Base-by-base conservation (phyloP, 805 yeast genomes). In the Candida michaelii region DNA sequence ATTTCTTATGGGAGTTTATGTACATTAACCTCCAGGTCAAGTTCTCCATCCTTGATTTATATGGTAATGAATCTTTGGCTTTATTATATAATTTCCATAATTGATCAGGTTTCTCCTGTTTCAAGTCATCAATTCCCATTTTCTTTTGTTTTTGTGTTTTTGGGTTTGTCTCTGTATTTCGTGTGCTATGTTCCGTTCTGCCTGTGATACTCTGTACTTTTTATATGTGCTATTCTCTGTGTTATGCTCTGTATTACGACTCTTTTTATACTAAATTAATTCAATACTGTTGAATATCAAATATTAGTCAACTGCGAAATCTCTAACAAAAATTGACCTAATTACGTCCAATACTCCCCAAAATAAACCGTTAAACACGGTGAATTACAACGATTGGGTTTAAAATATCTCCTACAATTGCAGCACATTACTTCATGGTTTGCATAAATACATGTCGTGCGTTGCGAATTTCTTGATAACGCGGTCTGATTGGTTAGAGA, bases 1-100 rank as follows among this genome's bases (percentile, higher is more conserved):
- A 10, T 15, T 24, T 17, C 18, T 44, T 45, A 42, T 49, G 45
- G 12, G 47, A 21, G 39, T 59, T 59, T 50, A 83, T 67, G 33
- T 74, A 78, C 90, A 89, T 83, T 79, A 89, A 75, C 45, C 97
- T 68, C 96, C 96, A 89, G 8, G 95, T 82, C 42, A 89, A 62
- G 58, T 89, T 89, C 55, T 85, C 88, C 82, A 89, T 84, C 39
- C 97, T 69, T 19, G 79, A 75, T 42, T 77, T 76, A 59, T 86
- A 81, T 1, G 96, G 95, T 30, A 89, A 64, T 10, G 83, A 73
- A 9, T 86, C 82, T 50, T 79, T 80, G 12, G 95, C 95, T 49
- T 76, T 77, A 39, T 83, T 72, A 62, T 89, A 89, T 83, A 89
- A 77, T 55, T 80, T 80, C 96, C 96, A 89, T 16, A 88, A 58